Evolutionary conservation across 148 eudicot genomes (phyloP), one percentile per base, ranked within the genome.

Genomic region (Pharnaceum exiguum): DNA sequence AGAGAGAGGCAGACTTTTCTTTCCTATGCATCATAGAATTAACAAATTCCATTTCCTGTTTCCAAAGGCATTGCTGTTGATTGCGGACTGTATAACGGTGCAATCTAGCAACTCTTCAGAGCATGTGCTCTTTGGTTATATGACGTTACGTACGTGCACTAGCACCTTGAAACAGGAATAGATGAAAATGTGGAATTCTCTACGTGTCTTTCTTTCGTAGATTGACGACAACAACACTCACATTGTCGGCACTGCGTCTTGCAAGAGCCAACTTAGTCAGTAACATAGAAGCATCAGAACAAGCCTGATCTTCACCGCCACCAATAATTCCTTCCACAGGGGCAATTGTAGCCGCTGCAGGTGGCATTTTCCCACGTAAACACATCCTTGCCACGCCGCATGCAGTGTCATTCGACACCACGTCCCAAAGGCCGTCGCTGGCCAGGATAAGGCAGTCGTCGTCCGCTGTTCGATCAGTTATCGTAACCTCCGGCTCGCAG

Each of bases 351-450:
- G 25, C 37, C 2, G 71, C 1, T 10, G 47, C 27, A 1, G 45
- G 48, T 7, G 75, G 62, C 7, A 39, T 77, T 55, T 71, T 71
- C 5, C 82, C 78, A 15, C 63, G 55, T 15, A 90, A 60, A 63
- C 95, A 90, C 85, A 75, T 75, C 5, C 77, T 61, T 0, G 83
- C 89, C 21, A 90, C 86, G 0, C 75, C 79, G 31, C 95, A 90
- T 3, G 91, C 97, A 0, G 86, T 87, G 26, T 81, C 78, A 19
- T 90, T 90, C 0, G 97, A 77, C 25, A 86, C 78, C 30, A 90
- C 90, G 27, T 90, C 97, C 97, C 97, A 90, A 5, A 90, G 62
- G 0, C 97, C 97, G 25, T 90, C 97, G 38, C 88, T 86, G 2
- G 95, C 97, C 13, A 90, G 65, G 19, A 90, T 79, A 36, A 90